Evolutionary conservation across 2,329 filamentous ascomycete genomes (phyloP), one percentile per base, ranked within the genome.

Genomic region (Berkeleyomyces basicola): DNA sequence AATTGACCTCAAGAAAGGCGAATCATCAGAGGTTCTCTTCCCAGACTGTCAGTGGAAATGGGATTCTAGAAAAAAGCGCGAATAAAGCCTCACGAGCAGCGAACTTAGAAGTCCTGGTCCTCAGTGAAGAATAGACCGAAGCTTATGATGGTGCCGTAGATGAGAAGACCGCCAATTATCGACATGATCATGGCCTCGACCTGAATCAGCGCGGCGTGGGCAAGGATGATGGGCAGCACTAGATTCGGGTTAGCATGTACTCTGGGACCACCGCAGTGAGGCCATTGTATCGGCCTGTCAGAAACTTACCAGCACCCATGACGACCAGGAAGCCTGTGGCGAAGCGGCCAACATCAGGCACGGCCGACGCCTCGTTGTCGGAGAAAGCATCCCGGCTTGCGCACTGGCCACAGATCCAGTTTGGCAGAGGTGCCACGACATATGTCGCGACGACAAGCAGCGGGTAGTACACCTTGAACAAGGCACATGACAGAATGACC

Each of bases 61-160:
- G 14, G 33, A 49, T 39, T 16, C 31, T 37, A 44, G 51, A 46
- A 14, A 39, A 16, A 5, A 31, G 9, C 23, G 7, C 14, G 39
- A 36, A 37, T n/a, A 39, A 39, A 7, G 40, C 4, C n/a, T 23
- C 14, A 47, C 4, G 31, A 9, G 31, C 16, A 9, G n/a, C 10
- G 40, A 4, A 51, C 69, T 76, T 76, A 97, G 74, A 97, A 99
- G 69, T 97, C 93, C 71, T 95, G 88, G 73, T 97, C 90, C 75
- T 97, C 91, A 72, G 92, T 87, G 79, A 99, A 99, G 78, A 97
- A 99, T 84, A 96, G 88, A 67, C 88, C 86, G 74, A 99, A 99
- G 76, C 88, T 93, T 75, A 99, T 95, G 72, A 99, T 96, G 58
- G 93, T 99, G 63, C 90, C 89, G 75, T 99, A 99, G 72, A 99